Base-by-base conservation (phyloP, 1,284 basidiomycete species). In the Agroathelia rolfsii region DNA sequence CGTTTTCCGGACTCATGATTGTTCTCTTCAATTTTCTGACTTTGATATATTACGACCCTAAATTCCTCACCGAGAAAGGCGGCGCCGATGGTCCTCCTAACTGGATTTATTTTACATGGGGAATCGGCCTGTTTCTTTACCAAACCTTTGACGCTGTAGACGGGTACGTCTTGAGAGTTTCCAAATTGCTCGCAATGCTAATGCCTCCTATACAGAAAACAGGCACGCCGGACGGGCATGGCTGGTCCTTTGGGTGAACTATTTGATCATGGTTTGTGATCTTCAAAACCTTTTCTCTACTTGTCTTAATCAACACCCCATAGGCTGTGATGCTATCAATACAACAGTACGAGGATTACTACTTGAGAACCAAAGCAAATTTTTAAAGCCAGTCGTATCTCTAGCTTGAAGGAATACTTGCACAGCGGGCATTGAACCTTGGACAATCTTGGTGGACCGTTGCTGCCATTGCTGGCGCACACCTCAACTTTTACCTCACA, bases 381-480 rank as follows among this genome's bases (percentile, higher is more conserved):
- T 18, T 29, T n/a, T 5, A 33, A 24, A 6, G 23, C 17, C 24
- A 15, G n/a, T n/a, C n/a, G n/a, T n/a, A n/a, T n/a, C 23, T 35
- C 18, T 49, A 89, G 82, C 71, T 96, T 18, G 92, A 90, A 56
- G 82, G 79, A 33, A 67, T 94, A 36, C 69, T 96, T 23, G 71
- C 73, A 5, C 66, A 76, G n/a, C 76, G 86, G 28, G 90, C 92
- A 0, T 73, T 96, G 30, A 93, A 94, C 45, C 65, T 97, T 6
- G 89, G 87, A 12, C 69, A 89, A 10, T 92, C 88, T 0, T 96
- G 92, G 85, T 97, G 92, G 93, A 93, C 92, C 1, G 78, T 97
- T 15, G 73, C 82, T 1, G 83, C 83, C 0, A 82, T 94, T 52
- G 66, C 85, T 7, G 87, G 85, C 0, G 85, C 89, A 0, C 69